Base-by-base conservation (phyloP, 2,329 filamentous ascomycete species). In the Chaetomium olivaceum region DNA sequence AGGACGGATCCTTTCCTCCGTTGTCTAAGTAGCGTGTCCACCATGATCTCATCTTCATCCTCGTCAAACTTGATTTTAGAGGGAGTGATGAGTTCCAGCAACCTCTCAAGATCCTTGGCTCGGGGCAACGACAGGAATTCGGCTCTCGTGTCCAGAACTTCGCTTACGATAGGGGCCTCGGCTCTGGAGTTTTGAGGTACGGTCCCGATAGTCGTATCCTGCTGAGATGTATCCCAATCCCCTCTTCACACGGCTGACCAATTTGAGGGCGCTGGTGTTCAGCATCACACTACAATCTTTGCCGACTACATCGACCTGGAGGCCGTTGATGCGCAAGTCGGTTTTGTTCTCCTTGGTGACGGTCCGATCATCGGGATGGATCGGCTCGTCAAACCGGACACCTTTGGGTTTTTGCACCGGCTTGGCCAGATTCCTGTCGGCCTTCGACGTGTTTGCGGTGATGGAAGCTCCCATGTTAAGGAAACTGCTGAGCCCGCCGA, bases 401-500 rank as follows among this genome's bases (percentile, higher is more conserved):
- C 86, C 85, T 21, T 82, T 81, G 1, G 83, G 71, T 66, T 84
- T 87, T 39, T 74, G 75, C 2, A 71, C 68, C 25, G 77, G 63
- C 56, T 78, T 79, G 11, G 73, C 71, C 4, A 78, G 74, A 8
- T 71, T 72, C 52, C 77, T 77, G 39, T 78, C 76, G 3, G 76
- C 76, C 16, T 80, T 79, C 1, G 88, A 86, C n/a, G 87, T 84
- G 66, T 86, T 90, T 0, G 91, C 93, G 12, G 89, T 87, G 68
- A 96, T 90, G 0, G 94, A 97, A 66, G 86, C 91, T 68, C 93
- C 91, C 75, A 97, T 86, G 72, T 95, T 96, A 52, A 99, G 80
- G 61, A 99, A 90, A 70, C 93, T 92, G 76, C 93, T 97, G 52
- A 99, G 81, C 0, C 95, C 95, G 43, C 95, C 95, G 77, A 97